Evolutionary conservation across 1,284 basidiomycete genomes (phyloP).

Genomic region (Puccinia triticina): DNA sequence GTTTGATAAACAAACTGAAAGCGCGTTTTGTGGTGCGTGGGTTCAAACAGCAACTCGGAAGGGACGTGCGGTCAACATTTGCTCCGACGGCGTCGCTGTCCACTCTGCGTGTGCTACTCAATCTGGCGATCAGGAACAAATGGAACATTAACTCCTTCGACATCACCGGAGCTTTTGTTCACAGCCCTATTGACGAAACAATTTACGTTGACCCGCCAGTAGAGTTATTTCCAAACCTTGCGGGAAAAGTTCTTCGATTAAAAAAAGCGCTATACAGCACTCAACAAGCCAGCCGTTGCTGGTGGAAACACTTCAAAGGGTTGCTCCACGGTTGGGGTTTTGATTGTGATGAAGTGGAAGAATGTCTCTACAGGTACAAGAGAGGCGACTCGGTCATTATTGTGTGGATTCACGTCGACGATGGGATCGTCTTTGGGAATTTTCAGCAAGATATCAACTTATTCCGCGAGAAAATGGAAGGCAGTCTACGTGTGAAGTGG

Average conservation of each 20-base stretch:
- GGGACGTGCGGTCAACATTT: background rate
- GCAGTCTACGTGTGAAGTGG: background rate
- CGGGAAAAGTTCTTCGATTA: background rate
- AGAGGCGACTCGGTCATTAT: background rate
- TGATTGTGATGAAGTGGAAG: background rate
- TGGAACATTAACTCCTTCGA: background rate
- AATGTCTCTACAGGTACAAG: background rate
- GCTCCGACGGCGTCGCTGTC: background rate
- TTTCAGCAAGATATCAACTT: background rate
- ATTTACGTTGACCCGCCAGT: background rate
- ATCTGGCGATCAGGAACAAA: background rate
- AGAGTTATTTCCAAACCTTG: background rate
- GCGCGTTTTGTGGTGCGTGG: background rate
- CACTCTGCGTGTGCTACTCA: background rate
- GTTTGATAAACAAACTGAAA: background rate
- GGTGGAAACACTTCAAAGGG: slow-evolving; percentile 7
- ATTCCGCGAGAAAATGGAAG: background rate
- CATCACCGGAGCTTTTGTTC: background rate
- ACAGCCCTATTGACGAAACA: background rate
- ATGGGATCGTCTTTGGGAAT: background rate
- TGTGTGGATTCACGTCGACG: slow-evolving; percentile 13
- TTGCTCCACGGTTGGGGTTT: background rate
- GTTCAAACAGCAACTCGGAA: background rate
- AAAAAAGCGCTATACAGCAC: slow-evolving; percentile 13
- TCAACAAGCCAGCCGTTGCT: background rate